Evolutionary conservation across 441 rosid species (phyloP).

Genomic region (Breynia disticha): DNA sequence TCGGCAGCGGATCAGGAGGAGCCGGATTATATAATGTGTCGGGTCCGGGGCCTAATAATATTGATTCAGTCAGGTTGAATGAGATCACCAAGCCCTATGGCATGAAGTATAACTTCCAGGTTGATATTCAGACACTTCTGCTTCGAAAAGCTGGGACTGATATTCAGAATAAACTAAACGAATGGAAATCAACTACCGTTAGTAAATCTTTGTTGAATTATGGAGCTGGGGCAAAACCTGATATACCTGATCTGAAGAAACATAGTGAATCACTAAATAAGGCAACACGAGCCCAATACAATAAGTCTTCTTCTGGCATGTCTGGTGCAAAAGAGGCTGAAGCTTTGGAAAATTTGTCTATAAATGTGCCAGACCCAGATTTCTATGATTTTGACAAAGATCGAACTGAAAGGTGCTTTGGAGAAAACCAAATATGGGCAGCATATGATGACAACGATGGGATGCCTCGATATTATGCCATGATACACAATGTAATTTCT

Average conservation of each 20-base stretch:
- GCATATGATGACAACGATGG: slow-evolving; percentile 22
- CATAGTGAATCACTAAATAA: slow-evolving; percentile 9
- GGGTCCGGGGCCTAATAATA: slow-evolving; percentile 19
- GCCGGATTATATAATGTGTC: slow-evolving; percentile 16
- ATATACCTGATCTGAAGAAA: slow-evolving; percentile 13
- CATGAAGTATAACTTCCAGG: slow-evolving; percentile 23
- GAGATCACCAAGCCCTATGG: slow-evolving; percentile 26
- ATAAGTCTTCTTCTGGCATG: slow-evolving; percentile 18
- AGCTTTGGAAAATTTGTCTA: slow-evolving; percentile 31
- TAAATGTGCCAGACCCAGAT: slow-evolving; percentile 65
- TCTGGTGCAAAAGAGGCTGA: slow-evolving; percentile 19
- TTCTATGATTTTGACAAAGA: slow-evolving; percentile 28
- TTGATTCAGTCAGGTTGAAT: slow-evolving; percentile 23
- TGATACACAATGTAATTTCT: slow-evolving; percentile 13
- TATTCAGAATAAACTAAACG: slow-evolving; percentile 33
- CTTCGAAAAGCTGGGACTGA: slow-evolving; percentile 34
- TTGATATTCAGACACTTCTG: slow-evolving; percentile 25
- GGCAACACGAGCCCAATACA: slow-evolving; percentile 10
- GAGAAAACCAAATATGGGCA: slow-evolving; percentile 22
- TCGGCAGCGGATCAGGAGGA: slow-evolving; percentile 18
- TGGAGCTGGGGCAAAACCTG: slow-evolving; percentile 11
- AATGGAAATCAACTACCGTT: slow-evolving; percentile 17
- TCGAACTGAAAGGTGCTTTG: slow-evolving; percentile 17
- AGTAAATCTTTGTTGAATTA: slow-evolving; percentile 19
- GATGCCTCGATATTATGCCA: slow-evolving; percentile 19